A percentile compares a stretch with the other conserved stretches of the same genome.
Evolutionary conservation across 2,329 filamentous ascomycete genomes (phyloP).

Genomic region (Penicillium sp.): DNA sequence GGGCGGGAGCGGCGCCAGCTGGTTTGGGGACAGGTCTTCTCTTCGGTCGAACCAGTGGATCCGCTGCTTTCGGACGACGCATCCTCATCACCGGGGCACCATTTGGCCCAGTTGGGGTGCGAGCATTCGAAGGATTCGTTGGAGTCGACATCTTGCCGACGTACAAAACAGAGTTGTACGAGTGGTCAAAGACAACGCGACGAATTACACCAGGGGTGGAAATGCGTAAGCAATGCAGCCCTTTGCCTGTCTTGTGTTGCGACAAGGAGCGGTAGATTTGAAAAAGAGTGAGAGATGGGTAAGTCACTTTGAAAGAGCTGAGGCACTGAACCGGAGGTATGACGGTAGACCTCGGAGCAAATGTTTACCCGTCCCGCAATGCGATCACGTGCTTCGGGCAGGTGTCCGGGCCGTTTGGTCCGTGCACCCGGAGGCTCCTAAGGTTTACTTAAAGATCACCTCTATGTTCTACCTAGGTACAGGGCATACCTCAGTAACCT

Average conservation of each 20-base stretch:
- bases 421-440: background rate
- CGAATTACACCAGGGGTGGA: background rate
- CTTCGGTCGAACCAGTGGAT: slow-evolving; percentile 65
- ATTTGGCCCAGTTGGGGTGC: slow-evolving; percentile 47
- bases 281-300: background rate
- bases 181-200: background rate
- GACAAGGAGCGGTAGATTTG: background rate
- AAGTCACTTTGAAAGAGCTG: slow-evolving; percentile 1
- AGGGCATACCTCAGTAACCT: background rate
- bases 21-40: slow-evolving; percentile 37
- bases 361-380: background rate
- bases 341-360: slow-evolving; percentile 1
- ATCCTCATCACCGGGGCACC: slow-evolving; percentile 40
- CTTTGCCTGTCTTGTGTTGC: background rate
- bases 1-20: slow-evolving; percentile 17
- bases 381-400: background rate
- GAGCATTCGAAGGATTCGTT: slow-evolving; percentile 45
- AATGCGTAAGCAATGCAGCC: no score
- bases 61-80: slow-evolving; percentile 52
- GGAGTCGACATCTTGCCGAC: slow-evolving; percentile 33
- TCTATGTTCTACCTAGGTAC: background rate
- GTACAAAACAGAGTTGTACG: background rate
- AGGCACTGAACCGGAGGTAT: background rate
- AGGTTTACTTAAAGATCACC: background rate
- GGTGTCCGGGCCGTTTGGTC: background rate